Evolutionary conservation across 148 eudicot genomes (phyloP).

Genomic region (Camellia japonica): DNA sequence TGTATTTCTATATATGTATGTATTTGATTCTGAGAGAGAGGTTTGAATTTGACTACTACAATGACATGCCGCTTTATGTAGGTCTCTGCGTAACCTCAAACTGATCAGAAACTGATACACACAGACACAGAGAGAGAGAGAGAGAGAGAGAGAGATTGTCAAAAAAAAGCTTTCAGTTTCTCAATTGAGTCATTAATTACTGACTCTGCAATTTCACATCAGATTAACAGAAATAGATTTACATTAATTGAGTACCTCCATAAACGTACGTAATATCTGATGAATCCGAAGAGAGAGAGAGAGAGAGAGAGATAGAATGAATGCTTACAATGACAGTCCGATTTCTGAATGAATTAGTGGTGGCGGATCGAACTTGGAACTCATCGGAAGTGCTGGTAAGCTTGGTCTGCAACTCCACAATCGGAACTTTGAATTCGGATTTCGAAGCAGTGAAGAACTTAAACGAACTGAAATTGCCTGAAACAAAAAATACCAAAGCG

Average conservation of each 20-base stretch:
- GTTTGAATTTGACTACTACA: neutral
- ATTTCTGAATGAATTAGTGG: conserved; percentile 2
- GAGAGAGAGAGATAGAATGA: conserved; percentile 7
- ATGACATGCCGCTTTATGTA: neutral
- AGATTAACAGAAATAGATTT: neutral
- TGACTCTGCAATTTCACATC: neutral
- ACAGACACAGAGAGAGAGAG: too few species aligned
- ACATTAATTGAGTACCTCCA: neutral
- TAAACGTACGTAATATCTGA: neutral
- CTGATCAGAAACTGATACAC: too few species aligned
- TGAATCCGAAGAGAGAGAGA: neutral
- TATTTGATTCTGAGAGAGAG: neutral
- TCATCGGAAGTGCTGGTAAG: neutral
- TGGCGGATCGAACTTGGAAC: neutral
- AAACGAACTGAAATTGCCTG: neutral
- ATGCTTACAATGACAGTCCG: conserved; percentile 6
- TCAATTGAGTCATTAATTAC: neutral
- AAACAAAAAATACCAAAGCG: neutral
- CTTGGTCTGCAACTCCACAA: conserved; percentile 11
- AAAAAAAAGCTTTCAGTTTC: neutral
- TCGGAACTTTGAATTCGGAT: neutral
- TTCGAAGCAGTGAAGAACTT: neutral
- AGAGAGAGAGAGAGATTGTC: too few species aligned
- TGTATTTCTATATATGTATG: too few species aligned
- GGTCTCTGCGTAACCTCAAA: neutral